Conservation (phyloP, 257 asterid species). For the Primulina eburnea region DNA sequence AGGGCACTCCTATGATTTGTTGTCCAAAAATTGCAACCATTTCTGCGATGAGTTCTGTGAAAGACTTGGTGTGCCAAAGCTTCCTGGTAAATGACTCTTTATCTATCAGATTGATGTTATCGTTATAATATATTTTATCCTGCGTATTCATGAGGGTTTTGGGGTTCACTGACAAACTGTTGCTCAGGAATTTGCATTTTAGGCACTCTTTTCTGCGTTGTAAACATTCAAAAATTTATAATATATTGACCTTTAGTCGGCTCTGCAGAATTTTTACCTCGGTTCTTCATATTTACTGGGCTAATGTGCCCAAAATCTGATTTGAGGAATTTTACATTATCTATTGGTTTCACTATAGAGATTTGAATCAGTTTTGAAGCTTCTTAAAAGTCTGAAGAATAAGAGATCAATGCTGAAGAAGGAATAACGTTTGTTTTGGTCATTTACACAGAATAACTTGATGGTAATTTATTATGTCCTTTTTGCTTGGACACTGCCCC, state of each 20-base stretch:
- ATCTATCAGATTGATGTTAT: not conserved
- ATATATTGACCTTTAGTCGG: not conserved
- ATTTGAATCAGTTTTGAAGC: too few species aligned
- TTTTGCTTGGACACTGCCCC: too few species aligned
- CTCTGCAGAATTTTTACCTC: not conserved
- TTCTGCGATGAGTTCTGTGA: conserved; percentile 92
- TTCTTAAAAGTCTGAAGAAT: not conserved
- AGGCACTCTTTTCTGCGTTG: not conserved
- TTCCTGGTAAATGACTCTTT: conserved; percentile 64
- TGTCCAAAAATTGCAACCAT: conserved; percentile 94
- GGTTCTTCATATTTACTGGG: not conserved
- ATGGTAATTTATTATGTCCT: too few species aligned
- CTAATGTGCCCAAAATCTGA: too few species aligned
- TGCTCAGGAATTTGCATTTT: not conserved
- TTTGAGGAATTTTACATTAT: too few species aligned
- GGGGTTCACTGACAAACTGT: too few species aligned
- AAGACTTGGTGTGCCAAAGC: conserved; percentile 89
- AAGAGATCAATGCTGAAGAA: not conserved
- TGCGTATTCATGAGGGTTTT: too few species aligned
- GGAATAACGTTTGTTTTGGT: not conserved
- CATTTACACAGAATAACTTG: too few species aligned
- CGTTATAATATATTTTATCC: too few species aligned
- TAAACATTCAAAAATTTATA: too few species aligned
- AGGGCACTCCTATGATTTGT: conserved; percentile 76
- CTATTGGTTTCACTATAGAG: too few species aligned